phyloP scores from a whole-genome alignment of 1,284 basidiomycete species.

The Nidula niveotomentosa region DNA sequence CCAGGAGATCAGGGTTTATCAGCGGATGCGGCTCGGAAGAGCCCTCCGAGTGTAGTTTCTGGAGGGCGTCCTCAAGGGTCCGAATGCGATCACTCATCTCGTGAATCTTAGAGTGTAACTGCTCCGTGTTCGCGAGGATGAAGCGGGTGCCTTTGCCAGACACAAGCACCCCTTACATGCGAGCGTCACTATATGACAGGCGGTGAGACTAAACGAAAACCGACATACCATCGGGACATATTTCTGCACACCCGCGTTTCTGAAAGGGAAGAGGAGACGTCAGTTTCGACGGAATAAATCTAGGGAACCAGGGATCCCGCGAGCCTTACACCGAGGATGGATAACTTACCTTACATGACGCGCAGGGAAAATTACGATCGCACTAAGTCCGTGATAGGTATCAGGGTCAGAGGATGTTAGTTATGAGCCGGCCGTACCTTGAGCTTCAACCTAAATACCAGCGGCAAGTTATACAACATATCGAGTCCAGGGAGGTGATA shows the following conservation, averaged over 20 bases:
- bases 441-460: constrained; percentile 39
- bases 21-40: constrained; percentile 53
- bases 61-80: constrained; percentile 64
- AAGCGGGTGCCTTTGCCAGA: constrained; percentile 78
- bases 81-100: constrained; percentile 68
- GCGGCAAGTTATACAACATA: constrained; percentile 1
- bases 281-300: not conserved
- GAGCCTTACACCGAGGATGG: not conserved
- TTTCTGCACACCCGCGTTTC: constrained; percentile 63
- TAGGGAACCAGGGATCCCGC: not conserved
- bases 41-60: constrained; percentile 22
- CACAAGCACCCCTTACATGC: constrained; percentile 59
- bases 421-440: constrained; percentile 31
- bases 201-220: not conserved
- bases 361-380: constrained; percentile 56
- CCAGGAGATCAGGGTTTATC: constrained; percentile 53
- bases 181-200: not conserved
- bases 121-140: constrained; percentile 74
- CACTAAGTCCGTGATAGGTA: constrained; percentile 37
- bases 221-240: constrained; percentile 64
- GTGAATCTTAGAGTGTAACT: constrained; percentile 70
- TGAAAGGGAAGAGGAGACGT: constrained; percentile 15
- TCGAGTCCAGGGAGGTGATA: not conserved
- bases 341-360: constrained; percentile 36
- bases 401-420: constrained; percentile 9